These are phyloP conservation scores for Coccomyxa sp. DNA, from an alignment of 139 green algal genomes.

Conservation along the genomic window DNA sequence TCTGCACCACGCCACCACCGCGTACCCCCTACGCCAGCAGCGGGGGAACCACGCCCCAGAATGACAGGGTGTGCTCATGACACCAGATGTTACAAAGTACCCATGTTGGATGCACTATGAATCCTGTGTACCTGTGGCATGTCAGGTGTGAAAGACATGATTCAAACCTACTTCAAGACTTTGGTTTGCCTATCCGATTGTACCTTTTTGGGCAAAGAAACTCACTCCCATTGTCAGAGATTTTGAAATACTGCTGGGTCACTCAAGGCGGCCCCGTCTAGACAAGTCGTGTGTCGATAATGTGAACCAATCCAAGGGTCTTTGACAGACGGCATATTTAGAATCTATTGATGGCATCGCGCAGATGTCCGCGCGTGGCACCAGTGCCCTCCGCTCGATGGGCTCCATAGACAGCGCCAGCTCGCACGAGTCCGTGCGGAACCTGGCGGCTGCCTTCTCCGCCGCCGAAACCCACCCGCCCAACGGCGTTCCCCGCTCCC, in stretches of 20 bases:
- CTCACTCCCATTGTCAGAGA: not conserved
- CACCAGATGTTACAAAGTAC: not conserved
- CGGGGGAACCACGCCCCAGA: not conserved
- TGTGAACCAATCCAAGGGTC: too few species aligned
- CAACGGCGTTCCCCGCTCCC: too few species aligned
- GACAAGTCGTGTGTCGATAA: too few species aligned
- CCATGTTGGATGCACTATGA: not conserved
- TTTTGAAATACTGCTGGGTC: not conserved
- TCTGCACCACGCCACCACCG: not conserved
- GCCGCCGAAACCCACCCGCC: too few species aligned
- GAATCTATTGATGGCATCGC: too few species aligned
- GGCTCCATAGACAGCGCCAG: too few species aligned
- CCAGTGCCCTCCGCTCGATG: too few species aligned
- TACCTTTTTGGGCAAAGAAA: not conserved
- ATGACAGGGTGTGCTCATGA: not conserved
- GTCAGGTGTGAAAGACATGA: not conserved
- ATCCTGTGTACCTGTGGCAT: not conserved
- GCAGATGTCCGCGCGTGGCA: too few species aligned
- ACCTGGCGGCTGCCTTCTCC: too few species aligned
- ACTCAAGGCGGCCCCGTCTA: too few species aligned
- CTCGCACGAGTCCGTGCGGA: too few species aligned
- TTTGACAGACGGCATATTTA: too few species aligned
- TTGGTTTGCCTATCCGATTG: not conserved
- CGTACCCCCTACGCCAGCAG: not conserved
- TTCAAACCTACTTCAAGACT: not conserved